Percentiles rank a stretch among this genome's conserved stretches.
Conservation (phyloP, 257 asterid species). For the Prunella vulgaris region DNA sequence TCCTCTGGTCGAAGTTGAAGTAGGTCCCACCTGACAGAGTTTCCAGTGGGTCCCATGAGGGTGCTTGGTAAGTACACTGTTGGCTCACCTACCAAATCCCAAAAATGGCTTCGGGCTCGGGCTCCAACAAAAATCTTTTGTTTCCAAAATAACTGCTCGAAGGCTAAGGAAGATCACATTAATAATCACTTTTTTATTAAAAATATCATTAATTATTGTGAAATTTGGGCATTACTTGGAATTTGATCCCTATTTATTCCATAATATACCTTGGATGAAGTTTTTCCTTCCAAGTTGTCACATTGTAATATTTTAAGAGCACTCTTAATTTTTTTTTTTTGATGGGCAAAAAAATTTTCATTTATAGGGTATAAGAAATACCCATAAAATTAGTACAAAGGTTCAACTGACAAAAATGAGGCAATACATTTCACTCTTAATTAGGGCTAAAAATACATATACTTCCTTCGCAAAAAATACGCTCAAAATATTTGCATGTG, state of each 20-base stretch:
- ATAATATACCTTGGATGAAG: not conserved
- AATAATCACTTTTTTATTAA: conserved; percentile 5
- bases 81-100: conserved; percentile 46
- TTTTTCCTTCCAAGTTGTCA: conserved; percentile 17
- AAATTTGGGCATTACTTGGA: conserved; percentile 21
- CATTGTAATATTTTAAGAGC: conserved; percentile 5
- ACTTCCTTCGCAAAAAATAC: not conserved
- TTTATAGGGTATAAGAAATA: no score
- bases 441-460: not conserved
- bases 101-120: conserved; percentile 13
- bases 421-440: no score
- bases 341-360: no score
- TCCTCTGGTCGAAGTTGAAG: not conserved
- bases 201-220: not conserved
- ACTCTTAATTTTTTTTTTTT: no score
- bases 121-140: conserved; percentile 30
- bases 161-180: conserved; percentile 23
- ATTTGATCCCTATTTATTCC: conserved; percentile 13
- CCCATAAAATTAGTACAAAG: no score
- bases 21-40: conserved; percentile 7
- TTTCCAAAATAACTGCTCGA: conserved; percentile 25
- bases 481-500: no score
- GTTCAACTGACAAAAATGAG: no score
- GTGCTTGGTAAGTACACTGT: conserved; percentile 9
- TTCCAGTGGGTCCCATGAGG: conserved; percentile 14